Evolutionary conservation across 2,329 filamentous ascomycete genomes (phyloP), one percentile per base, ranked within the genome.

Genomic region (Fusarium luffae): DNA sequence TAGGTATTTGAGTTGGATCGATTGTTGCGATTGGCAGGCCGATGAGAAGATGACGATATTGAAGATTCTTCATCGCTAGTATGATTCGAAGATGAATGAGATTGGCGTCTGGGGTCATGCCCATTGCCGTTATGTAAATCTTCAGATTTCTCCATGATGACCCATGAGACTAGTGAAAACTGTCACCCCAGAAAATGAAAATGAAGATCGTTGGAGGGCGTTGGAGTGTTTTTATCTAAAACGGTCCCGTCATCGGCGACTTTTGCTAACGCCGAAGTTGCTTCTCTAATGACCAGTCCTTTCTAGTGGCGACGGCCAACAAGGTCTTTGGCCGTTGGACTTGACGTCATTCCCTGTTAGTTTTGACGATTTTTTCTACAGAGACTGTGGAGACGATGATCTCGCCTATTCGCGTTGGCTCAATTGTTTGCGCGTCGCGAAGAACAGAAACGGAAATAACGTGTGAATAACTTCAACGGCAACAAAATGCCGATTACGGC

Each of bases 31-130:
- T 41, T 41, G 4, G 13, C n/a, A 5, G 40, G 37, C 3, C 32
- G 50, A n/a, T 19, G 32, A 7, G 54, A 54, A 27, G 51, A 50
- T 9, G 62, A 56, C 4, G 67, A 54, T 50, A 68, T 63, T n/a
- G 67, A 70, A 21, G 67, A 70, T 40, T 70, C 67, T 47, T 67
- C 63, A 19, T 68, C 63, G 14, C 34, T 66, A 12, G 32, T 52
- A 12, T 25, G 40, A 41, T 42, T 54, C 10, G 66, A 51, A 7
- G 48, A 47, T 9, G 64, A 27, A 3, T 14, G 32, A n/a, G 52
- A 56, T 12, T 67, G 23, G 4, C 41, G 58, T 11, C 12, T 32
- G 18, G 19, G 27, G 14, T 27, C 50, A 16, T 43, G 40, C 4
- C 43, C 30, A 11, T 49, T 14, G 3, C 42, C 13, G n/a, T n/a